Evolutionary conservation across 257 asterid species (phyloP), one percentile per base, ranked within the genome.

Genomic region (Hygrophila difformis): DNA sequence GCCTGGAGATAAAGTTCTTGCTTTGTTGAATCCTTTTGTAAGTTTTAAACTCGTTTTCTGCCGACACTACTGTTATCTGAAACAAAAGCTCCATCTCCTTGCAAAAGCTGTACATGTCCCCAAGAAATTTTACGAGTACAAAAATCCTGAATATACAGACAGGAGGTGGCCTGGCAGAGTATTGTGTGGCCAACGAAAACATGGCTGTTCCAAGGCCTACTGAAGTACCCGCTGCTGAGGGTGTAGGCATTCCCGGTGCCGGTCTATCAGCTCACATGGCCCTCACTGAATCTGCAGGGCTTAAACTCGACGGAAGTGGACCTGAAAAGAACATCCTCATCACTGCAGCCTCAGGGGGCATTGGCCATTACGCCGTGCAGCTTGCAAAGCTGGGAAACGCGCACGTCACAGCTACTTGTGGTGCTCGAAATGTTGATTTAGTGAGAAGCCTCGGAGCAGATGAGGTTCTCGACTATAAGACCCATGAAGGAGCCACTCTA

Each of bases 1-100:
- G 55, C 65, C 74, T 14, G 94, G 92, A 5, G 94, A 85, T 48
- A 76, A 76, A 82, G 96, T 85, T 49, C 87, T 82, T 59, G 70
- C 83, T 8, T 41, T 45, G 47, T 59, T 76, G 60, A 63, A 34
- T 55, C 56, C 6, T 44, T 18, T 23, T 18, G 92, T 85, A 64
- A 59, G 82, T 59, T 6, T 10, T 31, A 2, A 5, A 31, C 1
- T 31, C 9, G 12, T 1, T 31, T 31, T 31, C 5, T 31, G 12
- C 12, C 11, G 1, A 4, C 11, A 4, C 11, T 31, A n/a, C n/a
- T n/a, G n/a, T n/a, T n/a, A n/a, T n/a, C n/a, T n/a, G n/a, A n/a
- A n/a, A n/a, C n/a, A n/a, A n/a, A n/a, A n/a, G n/a, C n/a, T n/a
- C n/a, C n/a, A n/a, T n/a, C n/a, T n/a, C n/a, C n/a, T n/a, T n/a